These are phyloP conservation scores for Sporodiniella umbellata DNA, from an alignment of 371 early-diverging fungal species.

Conservation along the genomic window DNA sequence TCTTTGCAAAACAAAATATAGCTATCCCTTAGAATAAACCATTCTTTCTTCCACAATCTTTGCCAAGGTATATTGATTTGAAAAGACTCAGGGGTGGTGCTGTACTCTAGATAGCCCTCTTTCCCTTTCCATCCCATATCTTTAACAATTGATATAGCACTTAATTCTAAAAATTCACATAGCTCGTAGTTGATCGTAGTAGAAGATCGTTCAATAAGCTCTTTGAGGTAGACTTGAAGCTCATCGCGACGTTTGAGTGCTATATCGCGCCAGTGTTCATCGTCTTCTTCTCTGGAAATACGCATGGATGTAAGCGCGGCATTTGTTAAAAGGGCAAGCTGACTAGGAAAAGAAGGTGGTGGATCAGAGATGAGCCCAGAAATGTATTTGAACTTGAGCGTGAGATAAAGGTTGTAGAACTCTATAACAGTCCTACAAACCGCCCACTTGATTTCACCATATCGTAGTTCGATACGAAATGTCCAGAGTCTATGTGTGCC, in stretches of 20 bases:
- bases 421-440: constrained; percentile 65
- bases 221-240: constrained; percentile 60
- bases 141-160: constrained; percentile 63
- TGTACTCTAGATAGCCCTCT: constrained; percentile 70
- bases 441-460: constrained; percentile 81
- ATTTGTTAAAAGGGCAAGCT: constrained; percentile 32
- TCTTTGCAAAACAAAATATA: constrained; percentile 55
- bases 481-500: constrained; percentile 24
- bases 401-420: constrained; percentile 64
- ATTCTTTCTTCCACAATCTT: constrained; percentile 56
- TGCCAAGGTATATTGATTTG: constrained; percentile 20
- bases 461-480: constrained; percentile 73
- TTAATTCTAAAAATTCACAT: constrained; percentile 76
- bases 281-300: constrained; percentile 27
- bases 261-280: constrained; percentile 28
- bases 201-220: constrained; percentile 51
- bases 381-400: constrained; percentile 42
- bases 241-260: constrained; percentile 56
- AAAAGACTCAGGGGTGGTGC: constrained; percentile 18
- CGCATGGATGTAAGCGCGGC: constrained; percentile 35
- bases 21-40: constrained; percentile 42
- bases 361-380: constrained; percentile 18
- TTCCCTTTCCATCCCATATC: constrained; percentile 87
- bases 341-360: constrained; percentile 44
- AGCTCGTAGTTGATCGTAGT: constrained; percentile 60